These are phyloP conservation scores for Anethum foeniculum DNA, from an alignment of 140 eudicot genomes.

Conservation along the genomic window DNA sequence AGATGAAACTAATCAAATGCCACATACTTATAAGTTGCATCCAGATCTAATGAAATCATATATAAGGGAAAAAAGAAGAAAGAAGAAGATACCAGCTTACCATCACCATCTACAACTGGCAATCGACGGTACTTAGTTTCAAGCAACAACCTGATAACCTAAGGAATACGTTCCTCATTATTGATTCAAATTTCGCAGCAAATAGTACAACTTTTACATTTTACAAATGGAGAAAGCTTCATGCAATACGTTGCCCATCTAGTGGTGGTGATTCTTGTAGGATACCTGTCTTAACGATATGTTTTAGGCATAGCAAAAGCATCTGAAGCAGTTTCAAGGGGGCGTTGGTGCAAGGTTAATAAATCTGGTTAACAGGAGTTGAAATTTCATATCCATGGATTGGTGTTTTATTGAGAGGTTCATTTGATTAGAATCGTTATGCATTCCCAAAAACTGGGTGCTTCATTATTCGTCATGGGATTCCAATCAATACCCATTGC, in stretches of 20 bases:
- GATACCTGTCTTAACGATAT: background rate
- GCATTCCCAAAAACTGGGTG: background rate
- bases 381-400: background rate
- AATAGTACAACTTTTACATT: background rate
- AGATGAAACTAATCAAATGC: conserved; percentile 10
- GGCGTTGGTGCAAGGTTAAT: background rate
- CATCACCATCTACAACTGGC: conserved; percentile 79
- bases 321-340: background rate
- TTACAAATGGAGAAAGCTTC: background rate
- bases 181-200: background rate
- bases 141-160: conserved; percentile 57
- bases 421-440: background rate
- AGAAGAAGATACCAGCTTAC: conserved; percentile 56
- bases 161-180: background rate
- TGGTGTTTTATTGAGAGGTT: background rate
- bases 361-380: background rate
- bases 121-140: conserved; percentile 77
- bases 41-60: background rate
- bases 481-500: background rate
- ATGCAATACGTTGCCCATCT: background rate
- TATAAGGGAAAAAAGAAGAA: background rate
- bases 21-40: background rate
- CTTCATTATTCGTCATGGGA: background rate
- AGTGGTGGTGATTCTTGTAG: background rate
- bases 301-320: background rate